Conservation (phyloP, 2,329 filamentous ascomycete genomes). For the Talaromyces amestolkiae region DNA sequence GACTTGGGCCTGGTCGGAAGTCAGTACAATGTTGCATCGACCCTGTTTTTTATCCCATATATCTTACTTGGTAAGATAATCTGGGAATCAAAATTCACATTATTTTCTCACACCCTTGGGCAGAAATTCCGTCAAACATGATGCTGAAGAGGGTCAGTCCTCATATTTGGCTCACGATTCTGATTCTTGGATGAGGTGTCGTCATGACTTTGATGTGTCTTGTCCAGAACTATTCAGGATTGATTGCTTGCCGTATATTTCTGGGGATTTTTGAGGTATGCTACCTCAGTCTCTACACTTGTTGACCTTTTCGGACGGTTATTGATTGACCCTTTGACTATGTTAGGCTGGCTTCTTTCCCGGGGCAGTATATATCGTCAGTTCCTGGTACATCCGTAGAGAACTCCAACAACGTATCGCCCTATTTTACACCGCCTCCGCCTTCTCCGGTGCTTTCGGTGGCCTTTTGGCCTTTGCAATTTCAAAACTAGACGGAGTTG, state of each 20-base stretch:
- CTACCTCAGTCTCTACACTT: neutral
- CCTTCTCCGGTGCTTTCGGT: slow-evolving; percentile 52
- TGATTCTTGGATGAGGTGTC: slow-evolving; percentile 46
- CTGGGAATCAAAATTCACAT: neutral
- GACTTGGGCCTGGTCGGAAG: slow-evolving; percentile 25
- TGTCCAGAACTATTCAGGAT: slow-evolving; percentile 46
- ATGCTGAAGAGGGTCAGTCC: slow-evolving; percentile 32
- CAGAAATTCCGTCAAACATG: slow-evolving; percentile 27
- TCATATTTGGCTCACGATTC: slow-evolving; percentile 33
- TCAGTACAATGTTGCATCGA: slow-evolving; percentile 25
- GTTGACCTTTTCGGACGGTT: neutral
- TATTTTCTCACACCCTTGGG: slow-evolving; percentile 19
- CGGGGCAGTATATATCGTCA: slow-evolving; percentile 46
- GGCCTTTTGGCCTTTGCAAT: slow-evolving; percentile 54
- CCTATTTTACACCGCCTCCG: slow-evolving; percentile 49
- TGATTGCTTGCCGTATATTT: slow-evolving; percentile 50
- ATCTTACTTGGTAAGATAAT: neutral
- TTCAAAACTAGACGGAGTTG: slow-evolving; percentile 38
- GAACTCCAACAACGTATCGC: slow-evolving; percentile 46
- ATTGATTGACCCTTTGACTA: neutral
- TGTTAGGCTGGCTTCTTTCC: slow-evolving; percentile 42
- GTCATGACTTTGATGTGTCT: slow-evolving; percentile 53
- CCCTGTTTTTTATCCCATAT: neutral
- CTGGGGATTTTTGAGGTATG: slow-evolving; percentile 36
- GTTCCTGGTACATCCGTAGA: slow-evolving; percentile 47